Percentiles rank a stretch among this genome's conserved stretches.
Conservation (phyloP, 1,284 basidiomycete genomes). For the Mycosarcoma maydis region DNA sequence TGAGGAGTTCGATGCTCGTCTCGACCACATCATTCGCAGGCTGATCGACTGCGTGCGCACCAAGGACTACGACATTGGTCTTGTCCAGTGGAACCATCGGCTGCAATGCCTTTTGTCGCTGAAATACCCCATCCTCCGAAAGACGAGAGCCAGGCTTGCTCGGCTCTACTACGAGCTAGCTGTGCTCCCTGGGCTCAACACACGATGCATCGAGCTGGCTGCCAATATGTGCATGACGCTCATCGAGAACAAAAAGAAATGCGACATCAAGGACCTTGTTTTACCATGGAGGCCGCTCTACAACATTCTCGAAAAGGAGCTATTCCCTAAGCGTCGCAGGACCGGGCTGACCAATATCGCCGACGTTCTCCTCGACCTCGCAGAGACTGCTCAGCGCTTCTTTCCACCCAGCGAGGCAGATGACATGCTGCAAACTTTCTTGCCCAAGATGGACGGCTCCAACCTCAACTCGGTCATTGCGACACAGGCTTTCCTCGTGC, state of each 20-base stretch:
- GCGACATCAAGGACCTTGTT: slow-evolving; percentile 82
- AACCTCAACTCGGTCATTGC: slow-evolving; percentile 72
- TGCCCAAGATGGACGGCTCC: slow-evolving; percentile 79
- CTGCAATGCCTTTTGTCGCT: slow-evolving; percentile 64
- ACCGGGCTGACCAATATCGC: slow-evolving; percentile 71
- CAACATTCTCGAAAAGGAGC: slow-evolving; percentile 79
- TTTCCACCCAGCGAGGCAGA: slow-evolving; percentile 88
- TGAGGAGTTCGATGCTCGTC: slow-evolving; percentile 79
- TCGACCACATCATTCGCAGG: slow-evolving; percentile 80
- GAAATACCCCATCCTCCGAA: slow-evolving; percentile 67
- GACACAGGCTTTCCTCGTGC: slow-evolving; percentile 63
- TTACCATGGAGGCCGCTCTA: slow-evolving; percentile 89
- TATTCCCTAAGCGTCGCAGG: slow-evolving; percentile 78
- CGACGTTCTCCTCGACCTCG: slow-evolving; percentile 85
- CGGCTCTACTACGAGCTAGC: slow-evolving; percentile 84
- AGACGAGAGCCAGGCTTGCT: slow-evolving; percentile 79
- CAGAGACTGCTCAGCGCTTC: slow-evolving; percentile 83
- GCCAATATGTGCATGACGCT: slow-evolving; percentile 78
- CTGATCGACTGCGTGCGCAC: slow-evolving; percentile 82
- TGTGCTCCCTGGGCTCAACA: slow-evolving; percentile 79
- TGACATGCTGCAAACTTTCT: slow-evolving; percentile 84
- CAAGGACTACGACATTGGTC: slow-evolving; percentile 71
- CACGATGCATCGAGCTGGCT: slow-evolving; percentile 76
- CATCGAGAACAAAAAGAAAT: slow-evolving; percentile 79
- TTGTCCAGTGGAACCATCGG: slow-evolving; percentile 72